Evolutionary conservation across 768 basidiomycete genomes (phyloP), one percentile per base, ranked within the genome.

Genomic region (Rhodosporidiobolus odoratus): DNA sequence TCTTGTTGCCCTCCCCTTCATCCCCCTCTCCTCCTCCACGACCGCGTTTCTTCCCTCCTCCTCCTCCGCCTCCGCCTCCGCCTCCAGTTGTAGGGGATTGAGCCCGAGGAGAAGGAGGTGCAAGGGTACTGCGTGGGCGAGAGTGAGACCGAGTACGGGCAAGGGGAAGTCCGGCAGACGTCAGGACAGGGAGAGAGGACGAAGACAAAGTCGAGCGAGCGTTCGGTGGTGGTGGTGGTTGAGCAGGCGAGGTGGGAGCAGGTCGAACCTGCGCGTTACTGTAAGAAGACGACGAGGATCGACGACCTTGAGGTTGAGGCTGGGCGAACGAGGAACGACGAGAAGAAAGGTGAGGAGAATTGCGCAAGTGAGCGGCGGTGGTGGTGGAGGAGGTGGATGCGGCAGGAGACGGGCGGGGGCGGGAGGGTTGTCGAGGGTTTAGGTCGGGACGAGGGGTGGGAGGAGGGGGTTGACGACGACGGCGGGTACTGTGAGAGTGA

Each of bases 31-130:
- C 43, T 16, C 43, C n/a, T n/a, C n/a, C n/a, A n/a, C n/a, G 52
- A 3, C 56, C 64, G 43, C 64, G 64, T 45, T 65, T 65, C 9
- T n/a, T n/a, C n/a, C 35, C 27, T 16, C 30, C 23, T n/a, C n/a
- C 54, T 2, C 38, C 64, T 34, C 47, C 64, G 17, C 8, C 48
- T 15, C 25, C 43, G 6, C 43, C n/a, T n/a, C n/a, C n/a, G n/a
- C n/a, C 40, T 2, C 56, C 64, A 35, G 54, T 54, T 45, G 57
- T 65, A 5, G 35, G 34, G 12, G 61, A 47, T 1, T 47, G 40
- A 3, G 61, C 4, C 6, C 47, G 34, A 15, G 16, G 25, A 8
- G 21, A 23, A 16, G 34, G 32, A 16, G 62, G 30, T 3, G 40
- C 17, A n/a, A 16, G 23, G 4, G 41, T 1, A 23, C 35, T 41